Conservation (phyloP, 345 rosid genomes). For the Moringa oleifera region DNA sequence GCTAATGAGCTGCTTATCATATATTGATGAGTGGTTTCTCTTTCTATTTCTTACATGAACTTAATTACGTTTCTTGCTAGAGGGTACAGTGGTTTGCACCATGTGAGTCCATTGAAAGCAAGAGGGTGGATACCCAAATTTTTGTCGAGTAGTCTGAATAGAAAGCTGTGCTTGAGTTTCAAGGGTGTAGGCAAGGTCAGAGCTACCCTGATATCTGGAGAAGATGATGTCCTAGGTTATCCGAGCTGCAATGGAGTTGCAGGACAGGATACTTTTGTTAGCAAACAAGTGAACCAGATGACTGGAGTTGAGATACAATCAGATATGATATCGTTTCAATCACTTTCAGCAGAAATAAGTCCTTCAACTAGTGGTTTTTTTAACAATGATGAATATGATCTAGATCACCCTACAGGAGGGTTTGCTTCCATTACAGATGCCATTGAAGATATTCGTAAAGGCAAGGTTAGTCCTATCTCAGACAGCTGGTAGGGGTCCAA, state of each 20-base stretch:
- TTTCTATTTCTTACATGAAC: too few relatives aligned
- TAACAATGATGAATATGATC: background rate
- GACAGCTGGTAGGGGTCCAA: background rate
- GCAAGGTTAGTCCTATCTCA: background rate
- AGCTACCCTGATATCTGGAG: slow-evolving; percentile 43
- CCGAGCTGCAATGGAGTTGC: slow-evolving; percentile 32
- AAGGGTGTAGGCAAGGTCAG: slow-evolving; percentile 27
- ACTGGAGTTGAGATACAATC: slow-evolving; percentile 32
- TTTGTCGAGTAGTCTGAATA: background rate
- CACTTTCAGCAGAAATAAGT: slow-evolving; percentile 36
- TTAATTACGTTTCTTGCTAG: too few relatives aligned
- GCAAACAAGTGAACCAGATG: slow-evolving; percentile 10
- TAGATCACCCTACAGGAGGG: background rate
- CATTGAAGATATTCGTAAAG: background rate
- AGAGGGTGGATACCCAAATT: background rate
- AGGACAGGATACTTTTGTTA: slow-evolving; percentile 11
- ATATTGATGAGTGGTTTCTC: too few relatives aligned
- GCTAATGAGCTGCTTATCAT: too few relatives aligned
- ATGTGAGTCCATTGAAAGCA: background rate
- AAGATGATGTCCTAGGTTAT: slow-evolving; percentile 37
- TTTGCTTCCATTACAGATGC: background rate
- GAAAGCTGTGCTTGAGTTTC: slow-evolving; percentile 24
- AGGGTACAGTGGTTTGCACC: background rate
- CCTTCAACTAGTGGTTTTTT: slow-evolving; percentile 29
- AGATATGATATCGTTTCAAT: slow-evolving; percentile 29